Conservation (phyloP, 768 basidiomycete genomes). For the Crucibulum laeve region DNA sequence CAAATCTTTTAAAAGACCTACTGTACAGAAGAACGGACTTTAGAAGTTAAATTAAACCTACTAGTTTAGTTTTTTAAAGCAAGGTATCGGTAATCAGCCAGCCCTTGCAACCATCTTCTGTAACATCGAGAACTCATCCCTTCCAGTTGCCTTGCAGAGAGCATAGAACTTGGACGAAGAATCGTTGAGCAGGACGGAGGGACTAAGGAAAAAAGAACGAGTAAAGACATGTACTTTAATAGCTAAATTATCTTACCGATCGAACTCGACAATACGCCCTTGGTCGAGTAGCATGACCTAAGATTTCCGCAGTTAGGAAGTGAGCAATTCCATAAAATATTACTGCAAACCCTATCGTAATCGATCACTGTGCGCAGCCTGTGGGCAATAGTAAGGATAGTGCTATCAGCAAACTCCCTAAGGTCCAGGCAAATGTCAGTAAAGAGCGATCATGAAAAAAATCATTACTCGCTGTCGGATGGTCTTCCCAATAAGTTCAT, state of each 20-base stretch:
- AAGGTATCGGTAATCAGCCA: too few relatives aligned
- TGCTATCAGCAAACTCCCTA: conserved; percentile 78
- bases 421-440: background rate
- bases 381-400: conserved; percentile 87
- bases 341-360: conserved; percentile 60
- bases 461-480: conserved; percentile 59
- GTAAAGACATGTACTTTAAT: background rate
- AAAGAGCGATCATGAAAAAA: too few relatives aligned
- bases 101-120: conserved; percentile 71
- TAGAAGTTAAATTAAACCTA: too few relatives aligned
- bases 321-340: conserved; percentile 1
- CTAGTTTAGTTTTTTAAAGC: too few relatives aligned
- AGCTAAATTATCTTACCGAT: conserved; percentile 37
- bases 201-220: conserved; percentile 29
- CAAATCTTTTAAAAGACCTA: too few relatives aligned
- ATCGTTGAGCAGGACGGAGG: conserved; percentile 50
- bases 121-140: conserved; percentile 61
- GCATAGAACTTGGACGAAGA: conserved; percentile 57
- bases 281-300: conserved; percentile 78
- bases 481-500: conserved; percentile 80
- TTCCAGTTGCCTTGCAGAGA: conserved; percentile 72
- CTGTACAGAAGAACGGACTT: too few relatives aligned
- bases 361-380: conserved; percentile 77
- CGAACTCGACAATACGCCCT: conserved; percentile 76
- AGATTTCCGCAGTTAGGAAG: background rate